Evolutionary conservation across 108 stramenopile genomes (phyloP).

Genomic region (Aurantiochytrium sp.): DNA sequence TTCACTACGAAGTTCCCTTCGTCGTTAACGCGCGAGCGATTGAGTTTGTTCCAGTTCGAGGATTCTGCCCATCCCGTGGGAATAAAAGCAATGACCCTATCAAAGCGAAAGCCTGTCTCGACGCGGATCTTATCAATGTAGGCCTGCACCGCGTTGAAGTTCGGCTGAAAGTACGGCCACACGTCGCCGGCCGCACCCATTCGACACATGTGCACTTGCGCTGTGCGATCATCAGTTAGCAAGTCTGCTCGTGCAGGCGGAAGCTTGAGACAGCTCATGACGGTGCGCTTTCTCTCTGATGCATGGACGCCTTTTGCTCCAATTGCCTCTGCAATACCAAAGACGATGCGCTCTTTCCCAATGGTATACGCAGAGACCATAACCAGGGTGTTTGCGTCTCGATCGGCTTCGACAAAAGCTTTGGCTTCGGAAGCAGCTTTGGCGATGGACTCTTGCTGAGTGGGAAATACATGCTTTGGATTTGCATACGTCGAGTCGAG

Average conservation of each 20-base stretch:
- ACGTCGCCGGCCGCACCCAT: conserved; percentile 55
- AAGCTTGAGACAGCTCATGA: conserved; percentile 46
- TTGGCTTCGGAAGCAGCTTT: conserved; percentile 34
- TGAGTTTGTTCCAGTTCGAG: conserved; percentile 56
- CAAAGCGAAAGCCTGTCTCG: conserved; percentile 24
- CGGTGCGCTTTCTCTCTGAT: conserved; percentile 40
- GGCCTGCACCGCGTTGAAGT: conserved; percentile 38
- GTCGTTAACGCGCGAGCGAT: conserved; percentile 31
- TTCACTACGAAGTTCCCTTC: conserved; percentile 23
- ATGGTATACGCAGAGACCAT: conserved; percentile 61
- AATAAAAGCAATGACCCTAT: conserved; percentile 56
- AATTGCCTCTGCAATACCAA: conserved; percentile 39
- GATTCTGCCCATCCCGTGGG: conserved; percentile 64
- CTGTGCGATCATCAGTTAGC: conserved; percentile 39
- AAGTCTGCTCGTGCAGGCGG: conserved; percentile 23
- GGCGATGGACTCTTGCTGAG: conserved; percentile 53
- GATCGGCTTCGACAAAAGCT: conserved; percentile 23
- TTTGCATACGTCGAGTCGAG: conserved; percentile 63
- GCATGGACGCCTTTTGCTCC: conserved; percentile 41
- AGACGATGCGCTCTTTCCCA: conserved; percentile 59
- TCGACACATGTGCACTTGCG: conserved; percentile 50
- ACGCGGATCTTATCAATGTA: conserved; percentile 37
- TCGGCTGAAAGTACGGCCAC: conserved; percentile 58
- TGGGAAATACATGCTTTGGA: conserved; percentile 54
- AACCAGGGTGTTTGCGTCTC: conserved; percentile 35